Conservation (phyloP, 768 basidiomycete genomes). For the Panaeolus papilionaceus region DNA sequence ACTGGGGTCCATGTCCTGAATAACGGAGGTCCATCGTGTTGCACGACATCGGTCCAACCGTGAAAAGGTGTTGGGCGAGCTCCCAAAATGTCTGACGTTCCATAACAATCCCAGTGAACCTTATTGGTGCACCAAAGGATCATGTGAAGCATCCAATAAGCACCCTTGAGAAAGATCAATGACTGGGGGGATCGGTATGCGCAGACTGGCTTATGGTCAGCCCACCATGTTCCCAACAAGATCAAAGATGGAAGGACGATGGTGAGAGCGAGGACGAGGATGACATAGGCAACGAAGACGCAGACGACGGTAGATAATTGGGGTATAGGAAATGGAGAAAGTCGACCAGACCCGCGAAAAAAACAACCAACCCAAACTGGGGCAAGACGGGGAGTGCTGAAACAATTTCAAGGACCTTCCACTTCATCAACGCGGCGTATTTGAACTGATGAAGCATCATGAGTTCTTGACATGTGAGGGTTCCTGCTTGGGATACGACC, state of each 20-base stretch:
- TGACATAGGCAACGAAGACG: conserved; percentile 26
- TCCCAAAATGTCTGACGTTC: neutral
- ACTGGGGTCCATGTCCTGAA: neutral
- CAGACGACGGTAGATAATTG: conserved; percentile 26
- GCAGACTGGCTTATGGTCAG: too few species aligned
- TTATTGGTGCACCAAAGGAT: neutral
- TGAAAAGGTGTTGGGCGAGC: neutral
- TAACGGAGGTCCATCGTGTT: neutral
- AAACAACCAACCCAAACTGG: conserved; percentile 36
- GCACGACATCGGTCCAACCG: neutral
- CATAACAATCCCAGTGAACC: too few species aligned
- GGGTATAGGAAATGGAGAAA: conserved; percentile 34
- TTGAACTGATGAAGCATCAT: conserved; percentile 34
- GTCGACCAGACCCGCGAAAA: conserved; percentile 35
- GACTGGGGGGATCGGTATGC: neutral
- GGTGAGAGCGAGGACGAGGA: conserved; percentile 23
- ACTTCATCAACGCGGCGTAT: conserved; percentile 33
- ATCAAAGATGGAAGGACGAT: neutral
- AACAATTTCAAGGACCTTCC: conserved; percentile 36
- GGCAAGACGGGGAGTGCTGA: conserved; percentile 35
- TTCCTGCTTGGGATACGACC: conserved; percentile 29
- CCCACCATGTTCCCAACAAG: too few species aligned
- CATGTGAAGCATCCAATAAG: neutral
- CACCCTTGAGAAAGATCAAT: neutral
- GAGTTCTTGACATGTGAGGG: conserved; percentile 26